Percentiles rank a stretch among this genome's conserved stretches.
These are phyloP conservation scores for Pulveroboletus sp. DNA, from an alignment of 768 basidiomycete genomes.

Conservation along the genomic window DNA sequence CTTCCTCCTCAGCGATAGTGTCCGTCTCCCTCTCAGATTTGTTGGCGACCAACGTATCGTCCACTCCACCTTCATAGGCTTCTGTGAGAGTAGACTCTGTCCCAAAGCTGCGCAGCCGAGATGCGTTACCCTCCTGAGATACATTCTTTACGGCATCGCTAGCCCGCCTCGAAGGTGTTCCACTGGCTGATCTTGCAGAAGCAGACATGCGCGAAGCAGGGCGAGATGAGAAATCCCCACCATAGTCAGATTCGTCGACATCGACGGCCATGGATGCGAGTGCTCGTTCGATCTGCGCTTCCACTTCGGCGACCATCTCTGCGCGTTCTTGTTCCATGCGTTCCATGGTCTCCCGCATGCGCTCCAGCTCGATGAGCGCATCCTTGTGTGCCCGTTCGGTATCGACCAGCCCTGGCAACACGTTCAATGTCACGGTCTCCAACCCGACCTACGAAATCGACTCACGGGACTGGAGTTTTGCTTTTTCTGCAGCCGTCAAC, in stretches of 20 bases:
- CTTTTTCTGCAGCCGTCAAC: conserved; percentile 74
- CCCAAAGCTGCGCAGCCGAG: conserved; percentile 63
- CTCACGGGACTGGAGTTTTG: conserved; percentile 76
- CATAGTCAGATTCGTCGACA: conserved; percentile 70
- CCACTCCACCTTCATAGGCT: conserved; percentile 47
- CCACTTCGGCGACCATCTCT: conserved; percentile 91
- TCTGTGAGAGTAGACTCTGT: conserved; percentile 84
- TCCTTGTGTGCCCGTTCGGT: conserved; percentile 81
- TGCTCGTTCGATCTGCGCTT: conserved; percentile 86
- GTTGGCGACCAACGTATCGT: conserved; percentile 34
- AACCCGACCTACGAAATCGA: conserved; percentile 10
- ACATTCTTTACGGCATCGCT: conserved; percentile 57
- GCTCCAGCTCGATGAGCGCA: conserved; percentile 75
- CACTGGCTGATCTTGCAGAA: conserved; percentile 41
- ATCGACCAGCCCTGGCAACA: conserved; percentile 64
- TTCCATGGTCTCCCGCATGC: conserved; percentile 84
- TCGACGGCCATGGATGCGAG: conserved; percentile 83
- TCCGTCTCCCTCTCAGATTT: conserved; percentile 45
- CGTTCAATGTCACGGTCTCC: neutral
- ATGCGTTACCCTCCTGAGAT: conserved; percentile 19
- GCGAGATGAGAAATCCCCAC: conserved; percentile 52
- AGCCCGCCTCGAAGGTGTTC: conserved; percentile 53
- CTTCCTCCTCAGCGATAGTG: conserved; percentile 62
- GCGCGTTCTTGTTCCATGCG: conserved; percentile 84
- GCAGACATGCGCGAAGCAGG: conserved; percentile 66